These are phyloP conservation scores for Phytophthora aleatoria DNA, from an alignment of 352 stramenopile species.

Conservation along the genomic window DNA sequence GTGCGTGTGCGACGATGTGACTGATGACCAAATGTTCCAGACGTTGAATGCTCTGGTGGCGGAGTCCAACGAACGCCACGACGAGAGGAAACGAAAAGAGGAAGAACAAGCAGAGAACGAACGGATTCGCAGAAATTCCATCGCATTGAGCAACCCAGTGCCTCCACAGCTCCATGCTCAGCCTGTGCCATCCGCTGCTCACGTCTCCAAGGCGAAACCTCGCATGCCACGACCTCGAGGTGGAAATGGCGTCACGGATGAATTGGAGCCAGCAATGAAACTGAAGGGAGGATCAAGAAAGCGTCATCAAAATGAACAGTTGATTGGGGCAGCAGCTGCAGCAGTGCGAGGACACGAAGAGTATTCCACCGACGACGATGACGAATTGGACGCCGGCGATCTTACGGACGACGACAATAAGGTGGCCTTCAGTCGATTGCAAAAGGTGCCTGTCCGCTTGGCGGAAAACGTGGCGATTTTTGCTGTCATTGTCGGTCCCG, in stretches of 20 bases:
- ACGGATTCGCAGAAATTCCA: slow-evolving; percentile 39
- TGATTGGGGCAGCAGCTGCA: slow-evolving; percentile 30
- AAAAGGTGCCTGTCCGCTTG: slow-evolving; percentile 74
- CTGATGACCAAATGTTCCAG: slow-evolving; percentile 92
- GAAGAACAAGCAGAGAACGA: slow-evolving; percentile 37
- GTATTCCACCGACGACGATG: slow-evolving; percentile 50
- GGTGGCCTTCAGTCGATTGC: slow-evolving; percentile 73
- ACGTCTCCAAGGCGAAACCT: slow-evolving; percentile 45
- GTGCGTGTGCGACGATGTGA: slow-evolving; percentile 89
- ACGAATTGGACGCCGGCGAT: slow-evolving; percentile 47
- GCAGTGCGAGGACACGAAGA: slow-evolving; percentile 33
- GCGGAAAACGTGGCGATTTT: slow-evolving; percentile 73
- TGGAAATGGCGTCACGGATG: slow-evolving; percentile 24
- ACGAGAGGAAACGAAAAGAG: slow-evolving; percentile 48
- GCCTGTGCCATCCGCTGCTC: slow-evolving; percentile 36
- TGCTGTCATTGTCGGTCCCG: slow-evolving; percentile 65
- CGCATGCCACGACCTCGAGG: slow-evolving; percentile 34
- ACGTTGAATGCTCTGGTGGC: slow-evolving; percentile 77
- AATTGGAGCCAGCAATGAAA: slow-evolving; percentile 28
- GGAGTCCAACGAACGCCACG: slow-evolving; percentile 77
- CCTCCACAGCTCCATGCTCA: slow-evolving; percentile 26
- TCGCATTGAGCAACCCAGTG: slow-evolving; percentile 14
- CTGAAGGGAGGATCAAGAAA: slow-evolving; percentile 14
- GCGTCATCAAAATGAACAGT: slow-evolving; percentile 20
- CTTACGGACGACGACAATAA: slow-evolving; percentile 79